Percentiles rank a stretch among this genome's conserved stretches.
phyloP scores from a whole-genome alignment of 2,329 filamentous ascomycete genomes.

The Juglanconis sp. region DNA sequence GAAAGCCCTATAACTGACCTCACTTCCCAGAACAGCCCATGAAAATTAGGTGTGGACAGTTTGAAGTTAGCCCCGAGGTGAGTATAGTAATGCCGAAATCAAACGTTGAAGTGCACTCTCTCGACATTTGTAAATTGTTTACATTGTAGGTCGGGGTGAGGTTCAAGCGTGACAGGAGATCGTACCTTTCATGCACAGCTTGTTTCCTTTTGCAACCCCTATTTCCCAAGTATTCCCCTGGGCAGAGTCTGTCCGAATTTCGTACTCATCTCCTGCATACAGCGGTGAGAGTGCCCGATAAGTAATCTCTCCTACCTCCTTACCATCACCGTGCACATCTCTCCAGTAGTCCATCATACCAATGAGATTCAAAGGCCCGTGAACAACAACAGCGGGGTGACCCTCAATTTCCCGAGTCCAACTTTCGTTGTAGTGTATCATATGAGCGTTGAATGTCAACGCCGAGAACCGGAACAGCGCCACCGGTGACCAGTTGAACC shows the following conservation, averaged over 20 bases:
- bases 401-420: conserved; percentile 66
- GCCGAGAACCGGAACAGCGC: conserved; percentile 78
- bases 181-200: conserved; percentile 35
- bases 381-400: conserved; percentile 70
- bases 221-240: conserved; percentile 39
- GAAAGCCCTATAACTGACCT: no score
- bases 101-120: no score
- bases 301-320: conserved; percentile 43
- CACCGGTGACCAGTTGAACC: conserved; percentile 42
- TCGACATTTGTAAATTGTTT: no score
- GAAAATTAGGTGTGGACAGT: no score
- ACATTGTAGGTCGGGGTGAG: no score
- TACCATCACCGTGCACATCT: conserved; percentile 41
- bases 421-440: conserved; percentile 73
- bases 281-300: conserved; percentile 70
- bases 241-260: conserved; percentile 52
- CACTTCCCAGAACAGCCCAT: no score
- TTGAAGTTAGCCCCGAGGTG: no score
- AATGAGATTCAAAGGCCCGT: conserved; percentile 75
- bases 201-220: conserved; percentile 40
- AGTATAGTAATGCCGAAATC: no score
- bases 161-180: conserved; percentile 19
- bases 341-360: conserved; percentile 67
- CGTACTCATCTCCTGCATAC: conserved; percentile 64
- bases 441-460: conserved; percentile 81